Evolutionary conservation across 225 moss, liverwort and hornwort species (phyloP).

Genomic region (Sphagnum tenellum): DNA sequence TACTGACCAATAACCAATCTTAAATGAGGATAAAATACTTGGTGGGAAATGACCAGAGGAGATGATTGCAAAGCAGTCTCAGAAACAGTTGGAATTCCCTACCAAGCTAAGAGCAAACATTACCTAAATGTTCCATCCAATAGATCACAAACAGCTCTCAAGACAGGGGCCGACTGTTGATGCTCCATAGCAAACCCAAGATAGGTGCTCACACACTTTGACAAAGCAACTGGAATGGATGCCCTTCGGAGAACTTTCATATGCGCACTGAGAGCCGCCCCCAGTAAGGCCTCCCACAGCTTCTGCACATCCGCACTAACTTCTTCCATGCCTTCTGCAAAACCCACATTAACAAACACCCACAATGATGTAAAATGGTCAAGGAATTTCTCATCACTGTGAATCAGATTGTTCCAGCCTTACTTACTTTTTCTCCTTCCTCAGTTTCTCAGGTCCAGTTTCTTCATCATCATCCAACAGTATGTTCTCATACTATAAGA

Average conservation of each 20-base stretch:
- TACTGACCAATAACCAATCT: no score
- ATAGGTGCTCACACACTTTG: slow-evolving; percentile 36
- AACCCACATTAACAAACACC: slow-evolving; percentile 17
- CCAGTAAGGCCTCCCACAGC: slow-evolving; percentile 60
- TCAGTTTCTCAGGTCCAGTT: no score
- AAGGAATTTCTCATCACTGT: no score
- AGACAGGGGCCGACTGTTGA: slow-evolving; percentile 49
- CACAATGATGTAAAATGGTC: no score
- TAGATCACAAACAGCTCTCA: slow-evolving; percentile 53
- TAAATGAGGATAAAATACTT: no score
- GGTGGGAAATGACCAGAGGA: no score
- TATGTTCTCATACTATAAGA: no score
- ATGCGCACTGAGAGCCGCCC: slow-evolving; percentile 66
- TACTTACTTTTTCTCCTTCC: no score
- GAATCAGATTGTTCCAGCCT: no score
- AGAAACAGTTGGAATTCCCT: not conserved
- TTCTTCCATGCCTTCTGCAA: slow-evolving; percentile 15
- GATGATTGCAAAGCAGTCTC: no score
- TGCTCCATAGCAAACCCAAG: slow-evolving; percentile 54
- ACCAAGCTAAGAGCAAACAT: slow-evolving; percentile 1
- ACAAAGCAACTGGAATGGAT: slow-evolving; percentile 14
- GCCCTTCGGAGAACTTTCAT: slow-evolving; percentile 36
- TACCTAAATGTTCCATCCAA: slow-evolving; percentile 45
- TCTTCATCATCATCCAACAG: no score
- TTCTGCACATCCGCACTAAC: slow-evolving; percentile 19